Conservation (phyloP, 441 rosid species). For the Aquilaria agallochum region DNA sequence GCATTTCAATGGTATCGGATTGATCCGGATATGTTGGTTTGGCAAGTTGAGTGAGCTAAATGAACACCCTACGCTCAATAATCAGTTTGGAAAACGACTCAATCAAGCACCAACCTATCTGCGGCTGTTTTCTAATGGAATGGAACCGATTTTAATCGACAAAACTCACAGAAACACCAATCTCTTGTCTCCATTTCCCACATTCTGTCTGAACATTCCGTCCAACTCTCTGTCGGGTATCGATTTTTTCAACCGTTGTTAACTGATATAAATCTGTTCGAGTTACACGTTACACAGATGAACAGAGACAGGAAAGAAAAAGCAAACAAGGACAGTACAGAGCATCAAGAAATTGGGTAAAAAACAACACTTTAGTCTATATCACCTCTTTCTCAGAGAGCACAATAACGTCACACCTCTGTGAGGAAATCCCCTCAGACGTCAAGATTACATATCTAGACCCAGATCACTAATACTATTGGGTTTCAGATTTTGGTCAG, state of each 20-base stretch:
- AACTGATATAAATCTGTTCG: slow-evolving; percentile 28
- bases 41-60: no score
- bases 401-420: slow-evolving; percentile 33
- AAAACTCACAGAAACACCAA: no score
- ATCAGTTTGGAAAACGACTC: no score
- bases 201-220: slow-evolving; percentile 21
- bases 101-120: no score
- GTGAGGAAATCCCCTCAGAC: slow-evolving; percentile 23
- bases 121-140: no score
- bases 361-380: slow-evolving; percentile 4
- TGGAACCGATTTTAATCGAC: no score
- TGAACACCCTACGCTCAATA: no score
- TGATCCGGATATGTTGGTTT: no score
- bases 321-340: not conserved
- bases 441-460: slow-evolving; percentile 29
- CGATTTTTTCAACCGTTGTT: slow-evolving; percentile 25
- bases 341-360: not conserved
- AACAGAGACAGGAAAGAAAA: slow-evolving; percentile 11
- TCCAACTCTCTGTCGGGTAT: slow-evolving; percentile 7
- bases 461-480: slow-evolving; percentile 19
- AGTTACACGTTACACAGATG: slow-evolving; percentile 5
- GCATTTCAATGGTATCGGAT: no score
- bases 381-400: slow-evolving; percentile 28
- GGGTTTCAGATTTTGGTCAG: slow-evolving; percentile 36
- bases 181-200: not conserved